Base-by-base conservation (phyloP, 805 yeast species). In the Starmerella khaoyaiensis region DNA sequence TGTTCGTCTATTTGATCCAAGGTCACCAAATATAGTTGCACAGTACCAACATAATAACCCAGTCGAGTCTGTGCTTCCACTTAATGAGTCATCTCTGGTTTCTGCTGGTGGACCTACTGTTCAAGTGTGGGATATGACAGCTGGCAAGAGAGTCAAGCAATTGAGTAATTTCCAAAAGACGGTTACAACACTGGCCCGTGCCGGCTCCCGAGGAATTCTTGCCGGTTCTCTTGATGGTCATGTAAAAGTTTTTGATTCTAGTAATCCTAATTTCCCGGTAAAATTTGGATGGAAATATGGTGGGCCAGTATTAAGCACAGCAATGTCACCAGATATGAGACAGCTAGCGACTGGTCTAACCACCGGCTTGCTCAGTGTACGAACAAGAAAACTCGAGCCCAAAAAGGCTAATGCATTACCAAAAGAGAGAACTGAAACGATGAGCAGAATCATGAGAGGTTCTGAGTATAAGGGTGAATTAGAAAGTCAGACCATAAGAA, bases 141-240 rank as follows among this genome's bases (percentile, higher is more conserved):
- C 93, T 12, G 86, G 84, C 23, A 76, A 76, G 53, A 56, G 62
- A 40, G 63, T 80, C 31, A 69, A 72, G 51, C 81, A 80, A 47
- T 66, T 93, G 54, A 71, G 75, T 35, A 87, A 86, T 59, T 90
- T 90, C 64, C 86, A 86, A 49, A 87, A 90, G 60, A 80, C 96
- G 1, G 95, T 87, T 28, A 86, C 96, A 12, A 76, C 86, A 43
- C 63, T 86, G 45, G 75, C 79, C 36, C 62, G 70, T 48, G 77
- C 87, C 8, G 79, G 77, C 21, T 81, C 74, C 45, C 63, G 73
- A 35, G 87, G 90, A n/a, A 63, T 90, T 31, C 62, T 90, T 21
- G 96, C 94, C 2, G 96, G 97, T 14, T 84, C 96, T 0, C 65
- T 90, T 40, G 98, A 90, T 60, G 98, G 98, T 16, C 98, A 90